A percentile compares a stretch with the other conserved stretches of the same genome.
These are phyloP conservation scores for Gaertneriomyces sp. DNA, from an alignment of 192 early-diverging fungal genomes.

Conservation along the genomic window DNA sequence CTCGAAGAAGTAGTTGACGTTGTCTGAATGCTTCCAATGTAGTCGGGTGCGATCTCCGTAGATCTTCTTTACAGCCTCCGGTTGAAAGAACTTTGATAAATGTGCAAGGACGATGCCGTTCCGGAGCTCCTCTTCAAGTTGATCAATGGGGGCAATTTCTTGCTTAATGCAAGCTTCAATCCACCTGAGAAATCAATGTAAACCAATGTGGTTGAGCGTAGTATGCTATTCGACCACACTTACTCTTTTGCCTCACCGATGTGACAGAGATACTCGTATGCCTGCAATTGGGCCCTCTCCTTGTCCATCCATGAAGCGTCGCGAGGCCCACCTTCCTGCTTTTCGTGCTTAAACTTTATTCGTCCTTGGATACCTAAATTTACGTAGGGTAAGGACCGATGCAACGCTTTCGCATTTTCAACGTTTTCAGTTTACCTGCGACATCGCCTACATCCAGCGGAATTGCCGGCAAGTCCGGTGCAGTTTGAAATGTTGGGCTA, in stretches of 20 bases:
- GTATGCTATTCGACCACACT: background rate
- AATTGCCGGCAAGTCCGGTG: constrained; percentile 23
- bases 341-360: constrained; percentile 27
- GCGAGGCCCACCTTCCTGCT: constrained; percentile 1
- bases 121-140: constrained; percentile 85
- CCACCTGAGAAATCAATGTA: constrained; percentile 60
- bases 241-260: constrained; percentile 98
- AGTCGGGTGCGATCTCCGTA: constrained; percentile 72
- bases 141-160: constrained; percentile 70
- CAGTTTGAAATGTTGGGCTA: constrained; percentile 18
- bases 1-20: constrained; percentile 91
- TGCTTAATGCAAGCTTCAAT: constrained; percentile 89
- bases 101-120: constrained; percentile 92
- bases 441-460: constrained; percentile 32
- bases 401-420: background rate
- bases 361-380: constrained; percentile 26
- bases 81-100: constrained; percentile 78
- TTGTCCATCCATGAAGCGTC: constrained; percentile 81
- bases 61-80: constrained; percentile 79
- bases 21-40: constrained; percentile 93
- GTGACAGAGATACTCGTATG: constrained; percentile 99
- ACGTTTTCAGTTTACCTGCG: constrained; percentile 9
- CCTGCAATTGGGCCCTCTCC: constrained; percentile 80
- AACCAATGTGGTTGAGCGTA: background rate
- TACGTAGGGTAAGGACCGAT: background rate